phyloP scores from a whole-genome alignment of 306 rosid genomes.

The Pterocarpus macrocarpus region DNA sequence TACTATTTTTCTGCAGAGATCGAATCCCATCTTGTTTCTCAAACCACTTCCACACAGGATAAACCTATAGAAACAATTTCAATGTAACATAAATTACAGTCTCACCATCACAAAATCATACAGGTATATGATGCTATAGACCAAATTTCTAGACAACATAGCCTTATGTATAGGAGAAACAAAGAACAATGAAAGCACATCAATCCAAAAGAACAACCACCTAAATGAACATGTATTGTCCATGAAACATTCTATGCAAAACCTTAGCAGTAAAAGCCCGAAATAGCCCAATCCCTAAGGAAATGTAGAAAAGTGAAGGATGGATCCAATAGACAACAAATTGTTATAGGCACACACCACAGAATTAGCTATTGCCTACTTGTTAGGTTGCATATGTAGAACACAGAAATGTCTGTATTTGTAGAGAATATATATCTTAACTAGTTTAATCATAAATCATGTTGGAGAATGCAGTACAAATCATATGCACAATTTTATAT shows the following conservation, averaged over 20 bases:
- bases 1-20: constrained; percentile 86
- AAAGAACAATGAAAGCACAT: constrained; percentile 20
- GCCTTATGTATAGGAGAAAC: constrained; percentile 1
- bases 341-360: background rate
- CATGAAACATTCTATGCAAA: constrained; percentile 33
- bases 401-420: constrained; percentile 15
- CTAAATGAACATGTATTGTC: constrained; percentile 18
- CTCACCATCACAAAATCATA: constrained; percentile 22
- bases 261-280: constrained; percentile 30
- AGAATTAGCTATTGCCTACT: constrained; percentile 4
- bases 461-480: constrained; percentile 24
- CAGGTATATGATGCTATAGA: constrained; percentile 8
- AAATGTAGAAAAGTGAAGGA: constrained; percentile 30
- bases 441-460: background rate
- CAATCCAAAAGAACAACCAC: constrained; percentile 23
- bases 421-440: constrained; percentile 11
- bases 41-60: constrained; percentile 99
- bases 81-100: constrained; percentile 3
- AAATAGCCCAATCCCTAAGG: constrained; percentile 20
- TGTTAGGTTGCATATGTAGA: constrained; percentile 11
- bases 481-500: constrained; percentile 4
- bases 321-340: constrained; percentile 30
- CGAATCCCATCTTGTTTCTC: constrained; percentile 99
- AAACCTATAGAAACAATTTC: constrained; percentile 66
- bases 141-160: constrained; percentile 7